These are phyloP conservation scores for Lactarius vividus DNA, from an alignment of 768 basidiomycete genomes.

Conservation along the genomic window DNA sequence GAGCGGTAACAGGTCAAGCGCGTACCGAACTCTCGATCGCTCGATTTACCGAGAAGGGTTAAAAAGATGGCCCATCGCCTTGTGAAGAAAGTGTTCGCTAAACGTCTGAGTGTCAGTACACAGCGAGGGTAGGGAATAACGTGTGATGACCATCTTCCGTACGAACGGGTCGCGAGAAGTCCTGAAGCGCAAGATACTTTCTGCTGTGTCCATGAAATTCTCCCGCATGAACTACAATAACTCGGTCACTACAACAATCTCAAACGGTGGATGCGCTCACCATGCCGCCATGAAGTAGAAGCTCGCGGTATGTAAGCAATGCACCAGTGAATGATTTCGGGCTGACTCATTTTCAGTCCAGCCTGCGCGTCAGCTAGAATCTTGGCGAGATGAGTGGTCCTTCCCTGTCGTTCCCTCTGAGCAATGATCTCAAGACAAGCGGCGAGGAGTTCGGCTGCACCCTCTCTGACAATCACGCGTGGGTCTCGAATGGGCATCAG, in stretches of 20 bases:
- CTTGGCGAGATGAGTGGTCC: slow-evolving; percentile 65
- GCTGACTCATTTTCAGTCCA: slow-evolving; percentile 73
- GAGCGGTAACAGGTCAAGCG: slow-evolving; percentile 23
- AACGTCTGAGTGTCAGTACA: slow-evolving; percentile 94
- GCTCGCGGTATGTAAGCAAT: slow-evolving; percentile 84
- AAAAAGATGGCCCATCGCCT: slow-evolving; percentile 90
- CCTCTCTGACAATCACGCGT: slow-evolving; percentile 87
- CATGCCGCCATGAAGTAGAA: slow-evolving; percentile 92
- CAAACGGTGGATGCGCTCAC: slow-evolving; percentile 43
- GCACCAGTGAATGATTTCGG: slow-evolving; percentile 93
- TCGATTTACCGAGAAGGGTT: slow-evolving; percentile 82
- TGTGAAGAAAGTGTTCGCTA: slow-evolving; percentile 85
- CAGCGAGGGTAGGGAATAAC: slow-evolving; percentile 95
- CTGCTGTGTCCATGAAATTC: slow-evolving; percentile 81
- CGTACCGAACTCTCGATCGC: slow-evolving; percentile 84
- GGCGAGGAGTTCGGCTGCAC: slow-evolving; percentile 90
- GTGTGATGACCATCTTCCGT: slow-evolving; percentile 90
- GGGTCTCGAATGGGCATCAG: slow-evolving; percentile 86
- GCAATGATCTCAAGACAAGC: slow-evolving; percentile 88
- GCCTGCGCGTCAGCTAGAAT: slow-evolving; percentile 87
- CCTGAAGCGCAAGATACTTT: slow-evolving; percentile 86
- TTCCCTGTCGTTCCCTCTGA: slow-evolving; percentile 63
- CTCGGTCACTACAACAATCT: slow-evolving; percentile 1
- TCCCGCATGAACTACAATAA: slow-evolving; percentile 77
- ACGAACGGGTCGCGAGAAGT: slow-evolving; percentile 84